Evolutionary conservation across 2,329 filamentous ascomycete species (phyloP), one percentile per base, ranked within the genome.

Genomic region (Clarireedia homoeocarpa): DNA sequence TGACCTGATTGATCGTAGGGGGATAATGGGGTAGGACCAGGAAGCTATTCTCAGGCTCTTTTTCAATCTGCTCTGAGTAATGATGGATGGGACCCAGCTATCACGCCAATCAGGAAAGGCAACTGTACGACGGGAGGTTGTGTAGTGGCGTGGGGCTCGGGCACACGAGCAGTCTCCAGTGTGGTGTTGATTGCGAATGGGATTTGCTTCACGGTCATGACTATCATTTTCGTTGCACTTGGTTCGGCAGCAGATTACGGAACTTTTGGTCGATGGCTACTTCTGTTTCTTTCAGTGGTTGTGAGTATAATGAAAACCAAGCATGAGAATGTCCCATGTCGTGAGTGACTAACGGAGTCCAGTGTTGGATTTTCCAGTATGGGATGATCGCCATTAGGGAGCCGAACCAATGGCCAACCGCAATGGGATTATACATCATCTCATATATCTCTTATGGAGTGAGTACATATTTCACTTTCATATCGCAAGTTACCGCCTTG

Each of bases 191-290:
- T 74, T 30, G 72, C 71, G 20, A 73, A 73, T 55, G 72, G 72
- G 7, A 66, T 74, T 46, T 73, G 71, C 48, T 74, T 74, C 56
- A 63, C 69, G 3, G 69, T 72, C 49, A 74, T 74, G 72, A 72
- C 71, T 0, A 61, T 73, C 3, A 71, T 73, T n/a, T 74, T 74
- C 40, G 66, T 74, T 6, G 70, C 67, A 62, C 61, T 74, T 1
- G 72, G 72, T 0, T 73, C 71, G 49, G 71, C 71, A 6, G 72
- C 72, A 17, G 72, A 74, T 55, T 74, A 74, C 59, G 72, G 72
- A 36, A 71, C 66, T 14, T 74, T 74, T 56, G 70, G 71, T 4
- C 67, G 71, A 53, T 73, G 71, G 72, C 56, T 74, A 23, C 66
- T 74, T n/a, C 61, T 73, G 7, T 64, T 58, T 2, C 60, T 74